Conservation (phyloP, 257 asterid genomes). For the Ophiorrhiza pumila region DNA sequence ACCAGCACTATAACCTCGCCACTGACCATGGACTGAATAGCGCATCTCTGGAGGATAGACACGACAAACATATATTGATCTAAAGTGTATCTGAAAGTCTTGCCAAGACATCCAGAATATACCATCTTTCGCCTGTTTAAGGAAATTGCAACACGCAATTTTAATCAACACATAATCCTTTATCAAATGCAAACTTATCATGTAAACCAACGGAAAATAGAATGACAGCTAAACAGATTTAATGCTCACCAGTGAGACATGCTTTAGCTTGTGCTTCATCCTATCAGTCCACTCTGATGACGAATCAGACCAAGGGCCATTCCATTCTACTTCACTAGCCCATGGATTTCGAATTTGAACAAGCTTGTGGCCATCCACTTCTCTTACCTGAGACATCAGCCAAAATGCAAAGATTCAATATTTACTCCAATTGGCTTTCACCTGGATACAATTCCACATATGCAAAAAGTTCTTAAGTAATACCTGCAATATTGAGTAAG, state of each 20-base stretch:
- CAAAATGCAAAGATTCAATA: not conserved
- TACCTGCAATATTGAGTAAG: slow-evolving; percentile 96
- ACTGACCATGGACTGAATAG: slow-evolving; percentile 86
- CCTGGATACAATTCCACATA: slow-evolving; percentile 1
- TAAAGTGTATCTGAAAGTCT: slow-evolving; percentile 96
- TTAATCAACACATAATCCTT: not conserved
- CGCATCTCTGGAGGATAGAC: slow-evolving; percentile 99
- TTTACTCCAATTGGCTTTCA: slow-evolving; percentile 7
- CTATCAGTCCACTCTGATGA: slow-evolving; percentile 99
- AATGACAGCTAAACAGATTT: not conserved
- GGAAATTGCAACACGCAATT: not conserved
- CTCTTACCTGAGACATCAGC: slow-evolving; percentile 59
- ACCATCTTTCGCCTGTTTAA: slow-evolving; percentile 82
- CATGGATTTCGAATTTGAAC: slow-evolving; percentile 99
- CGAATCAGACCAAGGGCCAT: slow-evolving; percentile 98
- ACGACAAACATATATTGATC: slow-evolving; percentile 96
- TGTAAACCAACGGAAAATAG: not conserved
- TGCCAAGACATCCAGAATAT: slow-evolving; percentile 99
- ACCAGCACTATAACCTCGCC: slow-evolving; percentile 98
- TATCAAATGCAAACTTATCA: not conserved
- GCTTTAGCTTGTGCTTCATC: slow-evolving; percentile 97
- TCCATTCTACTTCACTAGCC: slow-evolving; percentile 99
- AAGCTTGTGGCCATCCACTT: slow-evolving; percentile 85
- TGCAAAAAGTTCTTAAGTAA: not conserved
- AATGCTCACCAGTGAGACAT: slow-evolving; percentile 64